Evolutionary conservation across 257 asterid species (phyloP).

Genomic region (Handroanthus guayacan): DNA sequence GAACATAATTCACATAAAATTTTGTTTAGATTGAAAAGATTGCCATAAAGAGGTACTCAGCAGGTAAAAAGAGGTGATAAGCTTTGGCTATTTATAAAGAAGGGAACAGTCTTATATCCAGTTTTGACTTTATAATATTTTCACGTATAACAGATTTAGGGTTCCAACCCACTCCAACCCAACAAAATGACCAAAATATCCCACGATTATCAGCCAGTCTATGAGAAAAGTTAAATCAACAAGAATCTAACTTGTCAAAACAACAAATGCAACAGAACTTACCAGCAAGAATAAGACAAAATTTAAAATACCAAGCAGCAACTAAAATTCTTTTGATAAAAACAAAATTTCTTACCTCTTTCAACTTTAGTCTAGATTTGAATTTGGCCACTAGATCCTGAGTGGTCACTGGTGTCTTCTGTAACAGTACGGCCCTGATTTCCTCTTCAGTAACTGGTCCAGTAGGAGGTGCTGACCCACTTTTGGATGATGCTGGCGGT

Average conservation of each 20-base stretch:
- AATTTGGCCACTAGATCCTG: conserved; percentile 93
- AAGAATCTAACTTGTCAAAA: background rate
- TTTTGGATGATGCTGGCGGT: conserved; percentile 56
- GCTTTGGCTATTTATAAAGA: background rate
- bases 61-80: background rate
- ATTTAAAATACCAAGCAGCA: background rate
- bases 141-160: background rate
- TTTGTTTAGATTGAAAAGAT: background rate
- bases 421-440: conserved; percentile 77
- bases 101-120: background rate
- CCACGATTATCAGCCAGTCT: conserved; percentile 4
- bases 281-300: background rate
- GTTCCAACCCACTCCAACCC: background rate
- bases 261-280: background rate
- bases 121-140: background rate
- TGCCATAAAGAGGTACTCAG: background rate
- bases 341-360: conserved; percentile 63
- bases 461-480: conserved; percentile 55
- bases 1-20: background rate
- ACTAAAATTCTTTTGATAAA: background rate
- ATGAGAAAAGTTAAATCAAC: background rate
- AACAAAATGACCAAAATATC: conserved; percentile 6
- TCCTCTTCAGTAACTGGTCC: conserved; percentile 95
- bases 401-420: conserved; percentile 76
- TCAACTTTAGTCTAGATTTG: conserved; percentile 76